Conservation (phyloP, 2,329 filamentous ascomycete species). For the Epicoccum sorghinum region DNA sequence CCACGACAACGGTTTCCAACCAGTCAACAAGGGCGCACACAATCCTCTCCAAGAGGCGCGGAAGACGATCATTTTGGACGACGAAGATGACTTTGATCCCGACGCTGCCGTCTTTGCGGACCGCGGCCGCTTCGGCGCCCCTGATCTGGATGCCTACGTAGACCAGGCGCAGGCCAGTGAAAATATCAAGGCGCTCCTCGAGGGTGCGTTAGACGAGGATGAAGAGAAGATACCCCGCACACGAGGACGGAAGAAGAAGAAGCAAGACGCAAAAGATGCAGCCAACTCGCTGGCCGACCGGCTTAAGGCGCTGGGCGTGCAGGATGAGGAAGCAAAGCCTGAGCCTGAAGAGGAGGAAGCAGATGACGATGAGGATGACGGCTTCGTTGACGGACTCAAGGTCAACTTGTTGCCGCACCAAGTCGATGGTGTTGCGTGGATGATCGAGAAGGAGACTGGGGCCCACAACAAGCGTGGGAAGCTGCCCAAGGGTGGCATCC, state of each 20-base stretch:
- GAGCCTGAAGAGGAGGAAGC: slow-evolving; percentile 46
- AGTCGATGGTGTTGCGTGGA: slow-evolving; percentile 92
- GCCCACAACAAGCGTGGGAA: slow-evolving; percentile 77
- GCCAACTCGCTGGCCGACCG: slow-evolving; percentile 51
- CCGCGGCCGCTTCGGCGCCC: slow-evolving; percentile 57
- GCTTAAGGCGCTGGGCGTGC: slow-evolving; percentile 52
- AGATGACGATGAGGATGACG: slow-evolving; percentile 61
- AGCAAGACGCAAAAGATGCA: slow-evolving; percentile 41
- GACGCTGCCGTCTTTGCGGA: slow-evolving; percentile 55
- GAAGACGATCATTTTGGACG: slow-evolving; percentile 50
- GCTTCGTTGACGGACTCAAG: slow-evolving; percentile 77
- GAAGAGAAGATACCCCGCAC: slow-evolving; percentile 61
- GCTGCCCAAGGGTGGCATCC: slow-evolving; percentile 88
- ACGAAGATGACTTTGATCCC: slow-evolving; percentile 56
- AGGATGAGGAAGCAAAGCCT: slow-evolving; percentile 59
- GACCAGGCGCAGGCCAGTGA: slow-evolving; percentile 74
- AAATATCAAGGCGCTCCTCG: slow-evolving; percentile 81
- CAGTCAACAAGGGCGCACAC: slow-evolving; percentile 39
- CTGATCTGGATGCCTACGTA: slow-evolving; percentile 66
- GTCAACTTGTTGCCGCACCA: slow-evolving; percentile 93
- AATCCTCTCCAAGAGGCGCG: slow-evolving; percentile 39
- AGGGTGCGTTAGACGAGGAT: slow-evolving; percentile 79
- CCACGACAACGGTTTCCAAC: slow-evolving; percentile 49
- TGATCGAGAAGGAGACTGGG: slow-evolving; percentile 89
- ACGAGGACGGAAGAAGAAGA: slow-evolving; percentile 53